A percentile compares a stretch with the other conserved stretches of the same genome.
phyloP scores from a whole-genome alignment of 1,139 yeast genomes.

The Scheffersomyces quercinus region DNA sequence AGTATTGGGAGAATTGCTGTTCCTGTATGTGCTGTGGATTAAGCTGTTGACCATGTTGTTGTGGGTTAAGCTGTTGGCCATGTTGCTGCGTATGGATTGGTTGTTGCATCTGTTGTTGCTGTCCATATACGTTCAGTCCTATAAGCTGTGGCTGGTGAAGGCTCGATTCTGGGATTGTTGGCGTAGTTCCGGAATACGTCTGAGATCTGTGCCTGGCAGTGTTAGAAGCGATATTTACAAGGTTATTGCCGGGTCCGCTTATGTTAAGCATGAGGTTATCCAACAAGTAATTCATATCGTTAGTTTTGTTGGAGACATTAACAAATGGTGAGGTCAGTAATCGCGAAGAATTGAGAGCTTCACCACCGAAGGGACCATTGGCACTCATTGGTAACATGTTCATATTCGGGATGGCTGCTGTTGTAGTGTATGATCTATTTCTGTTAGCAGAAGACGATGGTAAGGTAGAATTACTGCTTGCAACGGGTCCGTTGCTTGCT shows the following conservation, averaged over 20 bases:
- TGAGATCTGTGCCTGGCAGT: conserved; percentile 40
- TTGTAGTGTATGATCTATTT: conserved; percentile 53
- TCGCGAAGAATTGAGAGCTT: conserved; percentile 13
- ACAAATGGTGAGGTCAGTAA: conserved; percentile 17
- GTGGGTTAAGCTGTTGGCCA: conserved; percentile 2
- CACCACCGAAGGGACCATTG: conserved; percentile 10
- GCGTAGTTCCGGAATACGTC: conserved; percentile 42
- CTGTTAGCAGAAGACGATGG: conserved; percentile 16
- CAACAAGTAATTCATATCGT: conserved; percentile 31
- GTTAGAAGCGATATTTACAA: conserved; percentile 8
- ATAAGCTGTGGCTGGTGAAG: conserved; percentile 11
- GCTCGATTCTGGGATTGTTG: conserved; percentile 22
- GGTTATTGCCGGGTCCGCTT: conserved; percentile 10
- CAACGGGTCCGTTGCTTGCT: conserved; percentile 5
- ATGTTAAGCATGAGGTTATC: conserved; percentile 34
- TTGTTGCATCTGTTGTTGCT: conserved; percentile 31
- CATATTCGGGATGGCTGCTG: conserved; percentile 32
- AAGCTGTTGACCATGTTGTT: conserved; percentile 19
- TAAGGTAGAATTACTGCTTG: not conserved
- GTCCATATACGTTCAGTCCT: conserved; percentile 1
- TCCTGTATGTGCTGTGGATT: conserved; percentile 4
- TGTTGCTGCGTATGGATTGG: conserved; percentile 6
- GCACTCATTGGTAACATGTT: conserved; percentile 10
- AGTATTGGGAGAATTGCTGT: conserved; percentile 1
- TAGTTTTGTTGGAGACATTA: conserved; percentile 16